Base-by-base conservation (phyloP, 257 asterid genomes). In the Przewalskia tangutica region DNA sequence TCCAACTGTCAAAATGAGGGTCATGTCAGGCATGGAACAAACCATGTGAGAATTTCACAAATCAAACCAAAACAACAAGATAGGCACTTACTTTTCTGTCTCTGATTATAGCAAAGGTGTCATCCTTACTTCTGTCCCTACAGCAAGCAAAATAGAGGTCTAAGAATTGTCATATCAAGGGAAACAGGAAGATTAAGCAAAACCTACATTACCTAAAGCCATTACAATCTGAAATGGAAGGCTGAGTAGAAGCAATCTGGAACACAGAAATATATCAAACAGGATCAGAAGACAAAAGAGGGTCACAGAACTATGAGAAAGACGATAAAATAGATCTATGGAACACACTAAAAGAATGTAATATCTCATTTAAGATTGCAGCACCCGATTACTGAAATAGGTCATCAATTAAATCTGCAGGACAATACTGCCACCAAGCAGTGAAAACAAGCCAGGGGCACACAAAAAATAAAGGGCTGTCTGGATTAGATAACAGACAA, bases 111-210 rank as follows among this genome's bases (percentile, higher is more conserved):
- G 87, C 82, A 53, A 88, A 81, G 66, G 85, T 80, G 79, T 91
- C 97, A 82, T 92, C 93, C 86, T 83, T 88, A 77, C 83, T 89
- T 84, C 93, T 91, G 36, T 90, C 92, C 85, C 93, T 89, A 87
- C 76, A 79, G 7, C 70, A 32, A 81, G 59, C 46, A 86, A 70
- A 82, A 81, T 78, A 65, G 42, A 86, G 63, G 44, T 34, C 54
- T 80, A 38, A 84, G 79, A 84, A 81, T 65, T 77, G 27, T 73
- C 79, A 54, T 10, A 4, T 50, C 64, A 64, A 4, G 53, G 53
- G 48, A 13, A 73, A 34, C 65, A 50, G 56, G 64, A 48, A 17
- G 78, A 78, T 71, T 20, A 20, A 75, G 73, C 23, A 13, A 62
- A 77, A 58, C 27, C 59, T 64, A 62, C 63, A 27, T 82, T 82